A percentile compares a stretch with the other conserved stretches of the same genome.
Evolutionary conservation across 352 stramenopile species (phyloP).

Genomic region (Globisporangium radiosum): DNA sequence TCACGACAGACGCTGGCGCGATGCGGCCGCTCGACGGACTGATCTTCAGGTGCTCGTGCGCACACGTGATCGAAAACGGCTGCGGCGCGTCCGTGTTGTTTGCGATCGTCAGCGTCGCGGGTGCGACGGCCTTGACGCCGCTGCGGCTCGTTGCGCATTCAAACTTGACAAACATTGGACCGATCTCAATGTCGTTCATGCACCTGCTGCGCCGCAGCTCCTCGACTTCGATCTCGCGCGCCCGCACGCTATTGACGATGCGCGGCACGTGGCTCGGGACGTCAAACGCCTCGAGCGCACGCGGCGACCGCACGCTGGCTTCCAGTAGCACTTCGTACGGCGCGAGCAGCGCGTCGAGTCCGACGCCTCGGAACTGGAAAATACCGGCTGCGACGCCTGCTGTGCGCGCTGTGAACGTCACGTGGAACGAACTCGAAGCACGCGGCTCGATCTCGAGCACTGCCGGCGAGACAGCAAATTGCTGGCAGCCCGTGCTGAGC

Average conservation of each 20-base stretch:
- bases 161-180: constrained; percentile 57
- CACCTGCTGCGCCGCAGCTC: constrained; percentile 39
- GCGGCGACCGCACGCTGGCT: constrained; percentile 50
- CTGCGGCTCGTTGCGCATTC: constrained; percentile 22
- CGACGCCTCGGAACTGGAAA: constrained; percentile 82
- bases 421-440: constrained; percentile 51
- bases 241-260: neutral
- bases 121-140: constrained; percentile 15
- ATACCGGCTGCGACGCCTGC: constrained; percentile 66
- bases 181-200: constrained; percentile 44
- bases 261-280: neutral
- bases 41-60: constrained; percentile 53
- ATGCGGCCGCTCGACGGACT: constrained; percentile 35
- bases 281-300: constrained; percentile 20
- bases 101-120: constrained; percentile 35
- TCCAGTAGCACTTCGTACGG: constrained; percentile 84
- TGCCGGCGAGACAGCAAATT: constrained; percentile 71
- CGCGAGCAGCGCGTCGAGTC: constrained; percentile 46
- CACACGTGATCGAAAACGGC: constrained; percentile 44
- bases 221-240: constrained; percentile 32
- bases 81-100: constrained; percentile 50
- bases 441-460: constrained; percentile 65
- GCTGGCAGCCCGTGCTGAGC: constrained; percentile 78
- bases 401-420: constrained; percentile 57
- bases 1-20: constrained; percentile 29